Evolutionary conservation across 2,329 filamentous ascomycete genomes (phyloP).

Genomic region (Hymenoscyphus salicellus): DNA sequence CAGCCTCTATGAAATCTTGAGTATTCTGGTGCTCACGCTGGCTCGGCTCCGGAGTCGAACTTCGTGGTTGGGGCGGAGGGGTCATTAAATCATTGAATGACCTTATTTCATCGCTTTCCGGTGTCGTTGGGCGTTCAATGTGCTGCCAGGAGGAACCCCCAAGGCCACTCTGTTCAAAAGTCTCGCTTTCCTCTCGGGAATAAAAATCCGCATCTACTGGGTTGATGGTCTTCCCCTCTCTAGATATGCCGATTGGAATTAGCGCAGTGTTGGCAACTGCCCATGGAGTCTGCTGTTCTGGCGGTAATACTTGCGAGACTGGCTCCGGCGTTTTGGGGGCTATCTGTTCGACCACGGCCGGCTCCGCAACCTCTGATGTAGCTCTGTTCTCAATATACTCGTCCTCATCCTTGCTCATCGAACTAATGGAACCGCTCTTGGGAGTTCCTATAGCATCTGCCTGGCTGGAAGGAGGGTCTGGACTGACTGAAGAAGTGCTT

Average conservation of each 20-base stretch:
- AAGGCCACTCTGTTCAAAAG: background rate
- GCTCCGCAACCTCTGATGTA: background rate
- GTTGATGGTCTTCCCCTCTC: background rate
- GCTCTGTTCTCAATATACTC: background rate
- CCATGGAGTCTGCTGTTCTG: constrained; percentile 13
- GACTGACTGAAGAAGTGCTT: background rate
- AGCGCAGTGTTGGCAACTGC: background rate
- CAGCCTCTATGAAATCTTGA: constrained; percentile 27
- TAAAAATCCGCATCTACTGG: background rate
- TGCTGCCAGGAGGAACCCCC: constrained; percentile 17
- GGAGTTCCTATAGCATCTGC: background rate
- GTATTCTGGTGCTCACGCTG: constrained; percentile 17
- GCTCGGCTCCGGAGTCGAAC: too few species aligned
- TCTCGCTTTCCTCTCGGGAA: background rate
- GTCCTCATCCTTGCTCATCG: background rate
- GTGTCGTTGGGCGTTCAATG: constrained; percentile 18
- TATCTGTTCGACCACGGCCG: background rate
- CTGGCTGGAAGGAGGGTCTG: background rate
- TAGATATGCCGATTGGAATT: background rate
- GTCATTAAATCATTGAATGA: constrained; percentile 28
- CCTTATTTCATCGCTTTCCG: constrained; percentile 17
- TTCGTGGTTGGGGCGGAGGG: constrained; percentile 17
- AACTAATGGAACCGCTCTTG: background rate
- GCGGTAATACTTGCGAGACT: constrained; percentile 6
- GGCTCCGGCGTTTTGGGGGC: background rate